These are phyloP conservation scores for Quercus lobata DNA, from an alignment of 331 rosid genomes.

Conservation along the genomic window DNA sequence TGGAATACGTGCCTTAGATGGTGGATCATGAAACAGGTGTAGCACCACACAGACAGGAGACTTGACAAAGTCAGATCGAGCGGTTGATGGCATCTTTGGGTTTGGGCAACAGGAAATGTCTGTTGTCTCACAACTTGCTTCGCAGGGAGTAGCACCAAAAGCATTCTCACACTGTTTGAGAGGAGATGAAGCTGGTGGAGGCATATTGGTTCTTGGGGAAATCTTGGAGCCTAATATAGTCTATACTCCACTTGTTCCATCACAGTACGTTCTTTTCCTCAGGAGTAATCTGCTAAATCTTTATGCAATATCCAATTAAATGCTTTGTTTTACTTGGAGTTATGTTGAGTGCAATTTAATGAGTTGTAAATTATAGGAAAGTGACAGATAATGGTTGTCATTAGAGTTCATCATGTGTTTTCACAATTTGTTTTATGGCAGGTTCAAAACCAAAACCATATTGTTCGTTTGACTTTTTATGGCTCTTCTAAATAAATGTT, in stretches of 20 bases:
- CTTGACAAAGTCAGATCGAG: slow-evolving; percentile 86
- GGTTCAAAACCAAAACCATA: neutral
- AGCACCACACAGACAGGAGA: slow-evolving; percentile 83
- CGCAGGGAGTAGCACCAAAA: slow-evolving; percentile 81
- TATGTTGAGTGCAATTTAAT: too few relatives aligned
- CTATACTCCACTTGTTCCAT: slow-evolving; percentile 81
- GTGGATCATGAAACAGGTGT: slow-evolving; percentile 59
- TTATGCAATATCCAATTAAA: neutral
- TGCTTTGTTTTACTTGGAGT: neutral
- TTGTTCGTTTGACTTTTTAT: too few relatives aligned
- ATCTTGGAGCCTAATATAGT: slow-evolving; percentile 82
- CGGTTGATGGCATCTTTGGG: slow-evolving; percentile 92
- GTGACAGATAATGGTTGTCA: neutral
- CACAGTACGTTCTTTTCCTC: slow-evolving; percentile 63
- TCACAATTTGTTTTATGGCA: neutral
- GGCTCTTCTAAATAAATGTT: too few relatives aligned
- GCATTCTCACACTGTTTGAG: slow-evolving; percentile 93
- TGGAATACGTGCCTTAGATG: slow-evolving; percentile 20
- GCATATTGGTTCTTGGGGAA: slow-evolving; percentile 90
- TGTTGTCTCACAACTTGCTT: slow-evolving; percentile 80
- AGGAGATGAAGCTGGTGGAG: slow-evolving; percentile 90
- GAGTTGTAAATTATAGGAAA: neutral
- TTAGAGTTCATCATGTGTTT: neutral
- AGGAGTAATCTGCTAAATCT: slow-evolving; percentile 1
- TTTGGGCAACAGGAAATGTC: slow-evolving; percentile 91